These are phyloP conservation scores for Aspergillus caelatus DNA, from an alignment of 2,329 filamentous ascomycete genomes.

Conservation along the genomic window DNA sequence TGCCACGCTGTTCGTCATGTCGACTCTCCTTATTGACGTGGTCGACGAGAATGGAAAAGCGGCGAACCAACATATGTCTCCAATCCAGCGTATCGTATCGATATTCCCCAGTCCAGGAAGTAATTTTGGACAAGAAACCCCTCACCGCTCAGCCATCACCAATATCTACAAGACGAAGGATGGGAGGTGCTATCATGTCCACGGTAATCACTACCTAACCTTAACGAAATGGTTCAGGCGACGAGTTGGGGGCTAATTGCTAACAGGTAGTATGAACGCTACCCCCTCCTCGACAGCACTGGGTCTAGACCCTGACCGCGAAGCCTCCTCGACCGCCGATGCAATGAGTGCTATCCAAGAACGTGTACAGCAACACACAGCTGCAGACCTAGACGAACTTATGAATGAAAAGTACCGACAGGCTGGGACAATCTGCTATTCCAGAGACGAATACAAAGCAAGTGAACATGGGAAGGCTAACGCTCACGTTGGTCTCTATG, in stretches of 20 bases:
- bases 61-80: background rate
- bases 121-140: background rate
- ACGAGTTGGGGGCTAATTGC: background rate
- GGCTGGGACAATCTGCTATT: slow-evolving; percentile 12
- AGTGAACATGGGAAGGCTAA: slow-evolving; percentile 12
- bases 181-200: slow-evolving; percentile 17
- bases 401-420: slow-evolving; percentile 12
- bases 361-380: background rate
- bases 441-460: slow-evolving; percentile 10
- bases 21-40: background rate
- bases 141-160: slow-evolving; percentile 5
- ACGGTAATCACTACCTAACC: slow-evolving; percentile 2
- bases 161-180: slow-evolving; percentile 21
- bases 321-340: background rate
- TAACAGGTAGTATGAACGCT: slow-evolving; percentile 13
- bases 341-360: slow-evolving; percentile 3
- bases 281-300: slow-evolving; percentile 8
- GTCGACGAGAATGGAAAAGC: slow-evolving; percentile 1
- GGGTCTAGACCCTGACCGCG: slow-evolving; percentile 3
- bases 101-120: slow-evolving; percentile 4
- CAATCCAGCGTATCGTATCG: background rate
- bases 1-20: slow-evolving; percentile 13
- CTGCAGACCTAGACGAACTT: slow-evolving; percentile 8
- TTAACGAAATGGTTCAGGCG: accelerated
- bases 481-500: slow-evolving; percentile 5